A percentile compares a stretch with the other conserved stretches of the same genome.
These are phyloP conservation scores for Piloderma croceum DNA, from an alignment of 768 basidiomycete species.

Conservation along the genomic window DNA sequence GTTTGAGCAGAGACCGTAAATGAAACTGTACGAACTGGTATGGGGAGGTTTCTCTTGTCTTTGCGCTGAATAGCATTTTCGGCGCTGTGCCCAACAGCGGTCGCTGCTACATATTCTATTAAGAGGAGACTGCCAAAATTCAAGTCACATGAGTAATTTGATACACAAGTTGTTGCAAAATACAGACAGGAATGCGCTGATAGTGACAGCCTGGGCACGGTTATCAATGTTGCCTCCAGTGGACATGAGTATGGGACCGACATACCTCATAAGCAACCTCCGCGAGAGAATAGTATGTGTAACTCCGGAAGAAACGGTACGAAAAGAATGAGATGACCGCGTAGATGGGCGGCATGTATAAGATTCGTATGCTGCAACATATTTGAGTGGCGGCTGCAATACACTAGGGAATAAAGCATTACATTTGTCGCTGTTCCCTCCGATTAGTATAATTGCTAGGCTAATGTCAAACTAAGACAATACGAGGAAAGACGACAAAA, in stretches of 20 bases:
- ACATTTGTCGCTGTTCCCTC: slow-evolving; percentile 79
- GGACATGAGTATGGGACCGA: too few relatives aligned
- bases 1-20: background rate
- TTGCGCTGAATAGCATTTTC: slow-evolving; percentile 70
- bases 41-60: slow-evolving; percentile 66
- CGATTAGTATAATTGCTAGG: slow-evolving; percentile 66
- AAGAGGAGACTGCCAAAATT: slow-evolving; percentile 53
- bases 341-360: slow-evolving; percentile 83
- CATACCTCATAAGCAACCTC: slow-evolving; percentile 45
- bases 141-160: slow-evolving; percentile 1
- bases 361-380: slow-evolving; percentile 54
- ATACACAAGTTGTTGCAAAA: background rate
- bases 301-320: slow-evolving; percentile 77
- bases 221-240: too few relatives aligned
- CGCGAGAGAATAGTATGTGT: slow-evolving; percentile 56
- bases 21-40: slow-evolving; percentile 47
- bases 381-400: background rate
- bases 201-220: slow-evolving; percentile 75
- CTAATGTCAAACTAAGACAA: slow-evolving; percentile 1
- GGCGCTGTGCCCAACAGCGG: slow-evolving; percentile 55
- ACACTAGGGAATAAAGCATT: slow-evolving; percentile 6
- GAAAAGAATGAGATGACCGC: slow-evolving; percentile 81
- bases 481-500: background rate
- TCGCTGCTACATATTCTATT: slow-evolving; percentile 78
- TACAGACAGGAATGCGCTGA: slow-evolving; percentile 81